Evolutionary conservation across 371 early-diverging fungal genomes (phyloP), one percentile per base, ranked within the genome.

Genomic region (Lichtheimia corymbifera): DNA sequence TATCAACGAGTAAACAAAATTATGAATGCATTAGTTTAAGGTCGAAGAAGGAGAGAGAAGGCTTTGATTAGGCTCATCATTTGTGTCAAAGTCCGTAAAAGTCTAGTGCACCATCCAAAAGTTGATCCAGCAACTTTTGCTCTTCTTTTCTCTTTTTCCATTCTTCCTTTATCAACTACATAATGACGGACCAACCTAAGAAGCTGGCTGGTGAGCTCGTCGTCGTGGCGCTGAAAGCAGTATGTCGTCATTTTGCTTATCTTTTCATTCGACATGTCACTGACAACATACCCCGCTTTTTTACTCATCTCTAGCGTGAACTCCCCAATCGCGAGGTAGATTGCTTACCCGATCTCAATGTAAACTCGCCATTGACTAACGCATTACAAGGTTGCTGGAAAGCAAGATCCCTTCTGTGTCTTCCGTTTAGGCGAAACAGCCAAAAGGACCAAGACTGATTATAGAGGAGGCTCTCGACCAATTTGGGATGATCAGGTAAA

Each of bases 401-500:
- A 77, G 20, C 81, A 81, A 62, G 81, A 81, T 57, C 81, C 81
- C 2, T 76, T 76, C 62, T 71, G 71, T 50, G 60, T 76, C 4
- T 73, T 81, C 55, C 68, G 73, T 13, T 51, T 81, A 11, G 81
- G 78, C 20, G 78, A 77, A 55, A 55, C 51, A 14, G 68, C 67
- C 9, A 53, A 71, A 49, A 62, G 63, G 52, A 81, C 81, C 14
- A 81, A 71, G 50, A 76, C 78, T 2, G 78, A 77, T 47, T 59
- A 70, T 43, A 63, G 81, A 58, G 81, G 81, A 42, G 81, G 81
- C 4, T 78, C 77, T 44, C 76, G 74, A 58, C 81, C 81, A 18
- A 25, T 76, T 22, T 81, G 81, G 81, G 81, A 81, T 69, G 78
- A 77, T 55, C 81, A 81, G 73, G 80, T 80, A 75, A 47, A 15